These are phyloP conservation scores for Aspergillus heteromorphus DNA, from an alignment of 495 filamentous ascomycete genomes.

Conservation along the genomic window DNA sequence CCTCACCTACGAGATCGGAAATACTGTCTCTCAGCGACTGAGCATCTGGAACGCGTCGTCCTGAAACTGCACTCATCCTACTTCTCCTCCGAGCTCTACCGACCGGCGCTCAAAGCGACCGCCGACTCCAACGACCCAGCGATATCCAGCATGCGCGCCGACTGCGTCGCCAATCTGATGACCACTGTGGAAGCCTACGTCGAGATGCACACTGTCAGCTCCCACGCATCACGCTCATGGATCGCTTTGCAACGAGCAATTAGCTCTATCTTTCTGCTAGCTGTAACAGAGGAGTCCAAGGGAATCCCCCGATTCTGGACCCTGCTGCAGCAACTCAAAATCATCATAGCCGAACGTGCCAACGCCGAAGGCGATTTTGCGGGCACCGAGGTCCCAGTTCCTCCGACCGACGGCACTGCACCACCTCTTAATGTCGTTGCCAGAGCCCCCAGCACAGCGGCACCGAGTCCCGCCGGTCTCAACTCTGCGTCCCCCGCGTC, in stretches of 20 bases:
- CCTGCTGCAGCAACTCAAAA: conserved; percentile 36
- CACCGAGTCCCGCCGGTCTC: conserved; percentile 16
- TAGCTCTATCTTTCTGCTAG: conserved; percentile 43
- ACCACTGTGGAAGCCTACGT: conserved; percentile 43
- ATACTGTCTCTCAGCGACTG: conserved; percentile 39
- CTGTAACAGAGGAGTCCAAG: conserved; percentile 42
- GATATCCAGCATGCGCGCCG: conserved; percentile 38
- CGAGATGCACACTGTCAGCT: conserved; percentile 41
- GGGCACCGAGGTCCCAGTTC: conserved; percentile 5
- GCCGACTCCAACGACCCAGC: conserved; percentile 29
- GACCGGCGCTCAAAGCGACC: conserved; percentile 47
- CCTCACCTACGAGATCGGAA: conserved; percentile 47
- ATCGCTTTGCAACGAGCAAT: conserved; percentile 44
- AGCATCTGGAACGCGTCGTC: conserved; percentile 52
- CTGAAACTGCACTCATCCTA: conserved; percentile 56
- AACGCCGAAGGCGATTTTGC: conserved; percentile 29
- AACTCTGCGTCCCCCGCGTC: conserved; percentile 25
- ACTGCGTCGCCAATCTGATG: conserved; percentile 38
- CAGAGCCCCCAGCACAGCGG: conserved; percentile 25
- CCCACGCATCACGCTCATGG: conserved; percentile 42
- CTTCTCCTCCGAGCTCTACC: conserved; percentile 55
- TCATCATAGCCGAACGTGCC: conserved; percentile 41
- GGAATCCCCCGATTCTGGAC: conserved; percentile 34
- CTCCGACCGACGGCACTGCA: conserved; percentile 1
- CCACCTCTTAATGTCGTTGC: conserved; percentile 27